Evolutionary conservation across 2,329 filamentous ascomycete genomes (phyloP), one percentile per base, ranked within the genome.

Genomic region (Rhynchosporium graminicola): DNA sequence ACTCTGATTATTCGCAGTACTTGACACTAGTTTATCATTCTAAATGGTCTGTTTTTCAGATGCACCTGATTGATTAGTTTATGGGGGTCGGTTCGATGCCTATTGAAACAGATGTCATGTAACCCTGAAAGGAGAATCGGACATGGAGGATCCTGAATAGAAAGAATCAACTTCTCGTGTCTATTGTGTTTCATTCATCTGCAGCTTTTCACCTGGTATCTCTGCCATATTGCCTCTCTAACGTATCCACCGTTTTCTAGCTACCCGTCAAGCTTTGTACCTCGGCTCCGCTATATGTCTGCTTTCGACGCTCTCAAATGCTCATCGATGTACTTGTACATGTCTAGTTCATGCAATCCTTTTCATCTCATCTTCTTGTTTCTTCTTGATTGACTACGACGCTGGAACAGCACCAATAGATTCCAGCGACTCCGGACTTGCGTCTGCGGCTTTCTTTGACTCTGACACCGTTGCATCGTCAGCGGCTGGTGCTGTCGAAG

Each of bases 361-460:
- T 47, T 33, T 56, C 6, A 45, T 6, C 5, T 6, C 5, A 45
- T 57, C 12, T 46, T 29, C 52, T 29, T 43, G 7, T 43, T 28
- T 20, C 12, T 54, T 29, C 47, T 20, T 46, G 43, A 26, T 9
- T 31, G 45, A 63, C 57, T 68, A 73, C 60, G 70, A 73, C 42
- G 71, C 65, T 45, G 68, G 68, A 2, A 65, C 60, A 10, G 66
- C 66, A 31, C 59, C 66, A 57, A 68, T 68, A 59, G 60, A 63
- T 52, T 71, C 70, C 63, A 65, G 59, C 40, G 66, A 67, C 47
- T 55, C 13, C 3, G 58, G 45, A 15, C 45, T 57, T 40, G 61
- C 63, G 31, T 68, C 63, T 36, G 63, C 64, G 26, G 64, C 63
- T 60, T 66, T 65, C 56, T 64, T 59, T 20, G 61, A 62, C 15